These are phyloP conservation scores for Iodosphaeria phyllophila DNA, from an alignment of 2,329 filamentous ascomycete genomes.

Conservation along the genomic window DNA sequence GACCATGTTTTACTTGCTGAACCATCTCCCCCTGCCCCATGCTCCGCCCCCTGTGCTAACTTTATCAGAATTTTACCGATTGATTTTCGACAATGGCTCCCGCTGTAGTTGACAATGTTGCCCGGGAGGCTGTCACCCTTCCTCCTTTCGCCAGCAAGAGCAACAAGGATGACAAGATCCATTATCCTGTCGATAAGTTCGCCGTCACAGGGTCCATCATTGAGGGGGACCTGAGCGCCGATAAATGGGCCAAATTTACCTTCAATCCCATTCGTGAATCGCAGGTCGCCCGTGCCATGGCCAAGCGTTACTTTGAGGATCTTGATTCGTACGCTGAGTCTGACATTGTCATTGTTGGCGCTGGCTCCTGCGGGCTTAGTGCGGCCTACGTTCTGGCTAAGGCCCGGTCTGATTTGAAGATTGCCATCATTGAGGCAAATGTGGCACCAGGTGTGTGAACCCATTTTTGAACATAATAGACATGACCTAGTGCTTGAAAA, in stretches of 20 bases:
- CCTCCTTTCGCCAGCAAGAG: too few relatives aligned
- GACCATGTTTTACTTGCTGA: constrained; percentile 59
- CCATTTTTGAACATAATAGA: not conserved
- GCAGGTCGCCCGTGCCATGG: constrained; percentile 87
- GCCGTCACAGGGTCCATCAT: too few relatives aligned
- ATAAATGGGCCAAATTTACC: constrained; percentile 64
- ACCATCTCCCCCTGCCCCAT: constrained; percentile 17
- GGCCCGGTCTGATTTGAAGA: constrained; percentile 74
- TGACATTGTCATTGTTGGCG: constrained; percentile 85
- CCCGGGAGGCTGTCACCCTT: constrained; percentile 31
- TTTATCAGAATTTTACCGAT: too few relatives aligned
- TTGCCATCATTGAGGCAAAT: constrained; percentile 75
- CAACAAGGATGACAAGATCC: too few relatives aligned
- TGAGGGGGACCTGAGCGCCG: constrained; percentile 43
- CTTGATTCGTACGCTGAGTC: constrained; percentile 79
- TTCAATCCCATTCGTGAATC: constrained; percentile 82
- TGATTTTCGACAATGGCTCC: constrained; percentile 51
- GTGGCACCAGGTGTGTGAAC: constrained; percentile 46
- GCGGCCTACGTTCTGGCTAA: constrained; percentile 72
- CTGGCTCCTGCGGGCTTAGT: constrained; percentile 72
- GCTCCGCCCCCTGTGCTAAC: too few relatives aligned
- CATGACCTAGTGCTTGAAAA: not conserved
- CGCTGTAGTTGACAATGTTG: constrained; percentile 46
- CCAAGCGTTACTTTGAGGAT: constrained; percentile 79
- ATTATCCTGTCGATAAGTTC: too few relatives aligned